phyloP scores from a whole-genome alignment of 768 basidiomycete species.

The Chlorophyllum brunneum region DNA sequence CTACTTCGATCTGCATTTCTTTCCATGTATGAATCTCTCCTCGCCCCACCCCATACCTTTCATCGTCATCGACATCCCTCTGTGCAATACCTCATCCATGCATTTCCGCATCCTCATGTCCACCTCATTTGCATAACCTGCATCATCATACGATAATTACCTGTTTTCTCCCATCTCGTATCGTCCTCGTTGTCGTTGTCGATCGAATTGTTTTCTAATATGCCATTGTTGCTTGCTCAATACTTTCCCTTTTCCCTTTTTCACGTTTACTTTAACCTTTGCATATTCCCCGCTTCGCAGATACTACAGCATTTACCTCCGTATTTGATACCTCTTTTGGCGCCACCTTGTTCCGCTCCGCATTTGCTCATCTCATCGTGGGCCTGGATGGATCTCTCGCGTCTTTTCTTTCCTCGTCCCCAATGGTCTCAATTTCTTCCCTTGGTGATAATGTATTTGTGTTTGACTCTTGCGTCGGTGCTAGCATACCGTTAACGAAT shows the following conservation, averaged over 20 bases:
- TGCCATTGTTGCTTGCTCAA: not conserved
- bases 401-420: not conserved
- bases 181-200: not conserved
- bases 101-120: not conserved
- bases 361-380: not conserved
- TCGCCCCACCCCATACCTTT: not conserved
- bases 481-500: no score
- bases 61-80: slow-evolving; percentile 13
- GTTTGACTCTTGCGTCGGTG: not conserved
- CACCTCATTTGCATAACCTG: not conserved
- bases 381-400: not conserved
- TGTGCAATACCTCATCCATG: slow-evolving; percentile 2
- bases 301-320: not conserved
- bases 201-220: slow-evolving; percentile 9
- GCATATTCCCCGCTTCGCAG: not conserved
- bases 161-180: not conserved
- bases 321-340: not conserved
- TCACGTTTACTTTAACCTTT: not conserved
- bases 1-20: slow-evolving; percentile 1
- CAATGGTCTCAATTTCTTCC: not conserved
- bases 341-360: not conserved
- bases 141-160: not conserved
- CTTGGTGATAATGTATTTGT: slow-evolving; percentile 7
- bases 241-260: not conserved
- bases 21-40: not conserved